Evolutionary conservation across 2,329 filamentous ascomycete species (phyloP), one percentile per base, ranked within the genome.

Genomic region (Davidsoniella neocaledoniae): DNA sequence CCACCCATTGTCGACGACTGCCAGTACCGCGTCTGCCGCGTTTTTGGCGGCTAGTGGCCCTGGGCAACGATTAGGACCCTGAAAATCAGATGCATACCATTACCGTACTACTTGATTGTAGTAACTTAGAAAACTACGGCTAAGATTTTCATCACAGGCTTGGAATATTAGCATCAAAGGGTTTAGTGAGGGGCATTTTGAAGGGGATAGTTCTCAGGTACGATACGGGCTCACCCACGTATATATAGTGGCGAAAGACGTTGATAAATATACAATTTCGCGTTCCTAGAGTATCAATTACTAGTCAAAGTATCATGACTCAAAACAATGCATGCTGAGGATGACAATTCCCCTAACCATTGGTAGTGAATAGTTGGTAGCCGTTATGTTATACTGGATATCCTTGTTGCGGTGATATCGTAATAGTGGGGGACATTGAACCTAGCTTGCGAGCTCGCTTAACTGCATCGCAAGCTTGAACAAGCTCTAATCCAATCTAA

Each of bases 51-150:
- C 52, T 16, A 53, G 33, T 7, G 64, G 64, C 25, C 73, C 69
- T 46, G 73, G 72, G 21, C 83, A 86, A 62, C 73, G 83, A 55
- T 66, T 87, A 41, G 83, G 84, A 1, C 74, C 82, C 46, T 87
- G 65, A 74, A 48, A 9, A 36, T 5, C 5, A 23, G 17, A 29
- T n/a, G 38, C 19, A n/a, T 4, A 23, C 16, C n/a, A 25, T 43
- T 21, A 14, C 19, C 10, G 12, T 12, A 14, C 41, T 23, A 43
- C 12, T 2, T 23, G 17, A 43, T 19, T 14, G 17, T 43, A 43
- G 17, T 19, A 46, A 14, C 14, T 25, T 45, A 12, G 3, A 17
- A 17, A 45, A 29, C 23, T 37, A 41, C 33, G 43, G 14, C 21
- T 37, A 46, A 43, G n/a, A 8, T 12, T 16, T 2, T 40, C 19